Base-by-base conservation (phyloP, 148 eudicot genomes). In the Rhododendron kiyosumense region DNA sequence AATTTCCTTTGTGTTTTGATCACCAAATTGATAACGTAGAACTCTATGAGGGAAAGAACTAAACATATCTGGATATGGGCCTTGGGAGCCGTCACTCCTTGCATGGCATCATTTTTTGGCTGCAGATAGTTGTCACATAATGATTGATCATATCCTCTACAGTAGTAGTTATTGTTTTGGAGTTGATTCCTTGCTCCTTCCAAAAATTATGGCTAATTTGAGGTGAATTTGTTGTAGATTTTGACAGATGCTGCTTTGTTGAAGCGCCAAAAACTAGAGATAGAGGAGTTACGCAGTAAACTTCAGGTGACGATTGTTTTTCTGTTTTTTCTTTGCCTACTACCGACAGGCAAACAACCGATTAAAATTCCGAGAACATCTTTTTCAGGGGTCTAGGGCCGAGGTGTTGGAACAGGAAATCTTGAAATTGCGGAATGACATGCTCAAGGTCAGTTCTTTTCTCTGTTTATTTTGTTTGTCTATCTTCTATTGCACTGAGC, bases 181-280 rank as follows among this genome's bases (percentile, higher is more conserved):
- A 88, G 82, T 45, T 84, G 46, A 57, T 76, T 88, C 41, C 38
- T 51, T 73, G 17, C 22, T 63, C 36, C 26, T 81, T 46, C 73
- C 52, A 24, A 74, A 57, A 34, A 12, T 61, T 43, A 41, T 41
- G 85, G 71, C 77, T 86, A 34, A 79, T 41, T 38, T 26, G 49
- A 24, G 69, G 83, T 71, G 85, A 20, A 46, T 86, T 45, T 86
- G 49, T 84, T 86, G 78, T 86, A 97, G 98, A 97, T 97, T 87
- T 86, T 97, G 89, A 94, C 98, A 82, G 99, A 97, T 89, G 99
- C 98, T 48, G 99, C 99, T 86, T 89, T 97, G 86, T 65, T 97
- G 85, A 97, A 97, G 93, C 92, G 96, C 65, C 99, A 95, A 89
- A 97, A 92, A 81, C 83, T 92, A 86, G 99, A 95, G 92, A 97